Evolutionary conservation across 2,329 filamentous ascomycete genomes (phyloP).

Genomic region (Tolypocladium ovalisporum): DNA sequence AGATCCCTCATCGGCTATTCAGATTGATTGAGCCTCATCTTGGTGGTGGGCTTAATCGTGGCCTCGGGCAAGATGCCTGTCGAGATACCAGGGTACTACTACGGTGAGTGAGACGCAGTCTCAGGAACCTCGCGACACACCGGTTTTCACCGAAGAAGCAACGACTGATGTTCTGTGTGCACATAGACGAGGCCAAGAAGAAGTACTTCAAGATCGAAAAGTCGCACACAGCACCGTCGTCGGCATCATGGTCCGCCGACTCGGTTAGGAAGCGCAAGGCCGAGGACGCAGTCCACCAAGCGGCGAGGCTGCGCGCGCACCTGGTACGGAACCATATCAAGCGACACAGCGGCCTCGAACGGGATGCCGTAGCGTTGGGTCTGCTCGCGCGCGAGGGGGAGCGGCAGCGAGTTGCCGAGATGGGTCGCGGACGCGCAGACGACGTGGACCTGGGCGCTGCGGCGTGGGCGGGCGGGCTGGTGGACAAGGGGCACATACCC

Average conservation of each 20-base stretch:
- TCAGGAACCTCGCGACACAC: background rate
- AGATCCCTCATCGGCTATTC: background rate
- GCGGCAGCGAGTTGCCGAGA: constrained; percentile 5
- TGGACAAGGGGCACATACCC: constrained; percentile 27
- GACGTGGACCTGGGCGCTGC: constrained; percentile 17
- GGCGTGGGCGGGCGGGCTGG: constrained; percentile 27
- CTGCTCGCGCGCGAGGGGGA: constrained; percentile 17
- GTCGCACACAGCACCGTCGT: constrained; percentile 38
- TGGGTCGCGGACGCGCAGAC: constrained; percentile 10
- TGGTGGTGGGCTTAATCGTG: background rate
- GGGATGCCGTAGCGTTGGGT: constrained; percentile 20
- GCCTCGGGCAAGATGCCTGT: constrained; percentile 16
- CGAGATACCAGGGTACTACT: constrained; percentile 44
- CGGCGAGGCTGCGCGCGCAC: constrained; percentile 14
- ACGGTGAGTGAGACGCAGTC: constrained; percentile 23
- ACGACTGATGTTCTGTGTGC: background rate
- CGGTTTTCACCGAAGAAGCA: background rate
- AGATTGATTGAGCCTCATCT: background rate
- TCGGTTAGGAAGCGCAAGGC: constrained; percentile 45
- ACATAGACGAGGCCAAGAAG: constrained; percentile 42
- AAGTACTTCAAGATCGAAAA: constrained; percentile 61
- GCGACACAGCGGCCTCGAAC: constrained; percentile 19
- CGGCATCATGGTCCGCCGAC: constrained; percentile 43
- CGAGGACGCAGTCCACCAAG: constrained; percentile 24
- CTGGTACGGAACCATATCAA: constrained; percentile 26